phyloP scores from a whole-genome alignment of 768 basidiomycete genomes.

The Tricholoma hemisulphureum region DNA sequence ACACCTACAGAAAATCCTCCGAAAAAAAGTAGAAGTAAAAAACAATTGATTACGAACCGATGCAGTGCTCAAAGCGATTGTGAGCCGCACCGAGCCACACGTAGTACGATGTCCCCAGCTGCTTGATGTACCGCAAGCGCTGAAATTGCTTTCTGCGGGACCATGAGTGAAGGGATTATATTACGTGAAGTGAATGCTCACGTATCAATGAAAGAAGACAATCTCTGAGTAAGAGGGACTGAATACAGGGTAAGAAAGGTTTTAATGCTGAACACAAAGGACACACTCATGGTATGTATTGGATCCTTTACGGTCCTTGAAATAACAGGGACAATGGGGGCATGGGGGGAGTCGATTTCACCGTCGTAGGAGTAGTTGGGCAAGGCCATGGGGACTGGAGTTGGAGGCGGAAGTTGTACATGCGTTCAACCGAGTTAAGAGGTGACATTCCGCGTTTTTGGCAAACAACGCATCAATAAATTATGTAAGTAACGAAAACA shows the following conservation, averaged over 20 bases:
- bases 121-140: constrained; percentile 72
- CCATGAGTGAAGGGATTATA: constrained; percentile 5
- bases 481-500: too few relatives aligned
- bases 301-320: constrained; percentile 10
- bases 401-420: too few relatives aligned
- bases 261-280: constrained; percentile 11
- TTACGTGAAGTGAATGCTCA: constrained; percentile 30
- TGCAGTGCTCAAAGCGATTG: constrained; percentile 79
- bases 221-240: constrained; percentile 38
- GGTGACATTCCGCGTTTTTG: too few relatives aligned
- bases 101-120: constrained; percentile 72
- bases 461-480: too few relatives aligned
- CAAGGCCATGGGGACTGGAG: not conserved
- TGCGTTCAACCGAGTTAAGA: too few relatives aligned
- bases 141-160: constrained; percentile 73
- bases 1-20: constrained; percentile 51
- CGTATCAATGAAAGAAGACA: constrained; percentile 65
- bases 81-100: constrained; percentile 81
- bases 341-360: not conserved
- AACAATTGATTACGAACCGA: constrained; percentile 47
- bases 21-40: not conserved
- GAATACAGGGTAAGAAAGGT: not conserved
- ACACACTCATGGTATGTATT: constrained; percentile 42
- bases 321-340: not conserved
- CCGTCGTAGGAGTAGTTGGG: not conserved